Conservation (phyloP, 768 basidiomycete genomes). For the Naganishia kalamii region DNA sequence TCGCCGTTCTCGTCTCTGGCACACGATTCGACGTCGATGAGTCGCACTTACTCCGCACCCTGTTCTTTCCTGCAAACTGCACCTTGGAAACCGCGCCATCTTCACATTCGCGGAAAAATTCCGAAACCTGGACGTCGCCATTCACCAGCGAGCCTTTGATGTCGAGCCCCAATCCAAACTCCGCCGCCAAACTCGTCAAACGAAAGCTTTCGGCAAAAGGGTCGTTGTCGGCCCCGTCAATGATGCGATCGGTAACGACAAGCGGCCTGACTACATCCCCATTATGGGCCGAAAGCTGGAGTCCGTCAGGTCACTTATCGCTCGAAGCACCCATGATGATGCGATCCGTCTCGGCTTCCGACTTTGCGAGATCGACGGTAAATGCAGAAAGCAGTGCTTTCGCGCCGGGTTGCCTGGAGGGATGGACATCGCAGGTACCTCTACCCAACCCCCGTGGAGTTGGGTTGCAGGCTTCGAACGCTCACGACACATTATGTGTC, state of each 20-base stretch:
- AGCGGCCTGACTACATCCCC: neutral
- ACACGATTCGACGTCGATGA: neutral
- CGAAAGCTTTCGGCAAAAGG: neutral
- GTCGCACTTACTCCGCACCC: neutral
- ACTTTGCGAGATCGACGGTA: neutral
- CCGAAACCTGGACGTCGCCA: conserved; percentile 1
- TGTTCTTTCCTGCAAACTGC: neutral
- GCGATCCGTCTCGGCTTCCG: neutral
- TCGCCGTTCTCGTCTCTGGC: neutral
- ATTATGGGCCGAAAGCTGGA: neutral
- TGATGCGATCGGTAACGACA: neutral
- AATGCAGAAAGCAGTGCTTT: neutral
- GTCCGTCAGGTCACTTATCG: too few relatives aligned
- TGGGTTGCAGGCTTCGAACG: conserved; percentile 4
- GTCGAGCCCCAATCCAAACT: neutral
- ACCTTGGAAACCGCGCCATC: neutral
- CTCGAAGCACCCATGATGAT: neutral
- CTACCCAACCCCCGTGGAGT: neutral
- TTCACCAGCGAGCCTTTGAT: neutral
- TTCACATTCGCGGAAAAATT: neutral
- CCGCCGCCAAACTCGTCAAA: neutral
- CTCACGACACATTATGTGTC: neutral
- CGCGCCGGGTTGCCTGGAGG: neutral
- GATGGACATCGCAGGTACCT: conserved; percentile 12
- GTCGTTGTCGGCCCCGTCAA: neutral